Conservation (phyloP, 352 stramenopile genomes). For the Thalassiosira mediterranea region DNA sequence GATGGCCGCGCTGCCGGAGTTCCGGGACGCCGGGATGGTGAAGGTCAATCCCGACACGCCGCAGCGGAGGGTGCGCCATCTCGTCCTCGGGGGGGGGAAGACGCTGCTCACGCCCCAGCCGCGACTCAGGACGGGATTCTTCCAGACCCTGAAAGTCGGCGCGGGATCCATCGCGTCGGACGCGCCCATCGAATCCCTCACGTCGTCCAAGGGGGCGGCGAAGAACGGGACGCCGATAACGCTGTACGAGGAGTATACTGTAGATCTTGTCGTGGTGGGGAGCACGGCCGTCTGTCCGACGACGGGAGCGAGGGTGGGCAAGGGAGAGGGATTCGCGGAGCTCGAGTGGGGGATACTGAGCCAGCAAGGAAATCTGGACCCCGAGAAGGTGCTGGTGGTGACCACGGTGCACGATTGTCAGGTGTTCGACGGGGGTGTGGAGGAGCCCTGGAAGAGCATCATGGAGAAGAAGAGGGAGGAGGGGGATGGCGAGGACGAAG, state of each 20-base stretch:
- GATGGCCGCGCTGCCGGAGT: conserved; percentile 60
- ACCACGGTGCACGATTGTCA: conserved; percentile 77
- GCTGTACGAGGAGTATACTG: conserved; percentile 71
- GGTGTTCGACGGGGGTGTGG: conserved; percentile 55
- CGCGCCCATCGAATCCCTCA: conserved; percentile 56
- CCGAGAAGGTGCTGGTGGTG: conserved; percentile 60
- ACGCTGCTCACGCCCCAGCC: conserved; percentile 77
- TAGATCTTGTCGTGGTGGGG: conserved; percentile 76
- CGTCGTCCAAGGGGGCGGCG: conserved; percentile 67
- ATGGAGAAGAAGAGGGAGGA: conserved; percentile 8
- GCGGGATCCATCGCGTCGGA: conserved; percentile 42
- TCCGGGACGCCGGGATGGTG: conserved; percentile 54
- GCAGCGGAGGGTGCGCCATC: conserved; percentile 60
- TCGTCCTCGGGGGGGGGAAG: conserved; percentile 60
- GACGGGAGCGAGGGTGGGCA: conserved; percentile 71
- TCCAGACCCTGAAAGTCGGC: conserved; percentile 48
- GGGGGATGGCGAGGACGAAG: conserved; percentile 7
- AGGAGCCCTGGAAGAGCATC: conserved; percentile 47
- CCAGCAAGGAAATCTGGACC: conserved; percentile 69
- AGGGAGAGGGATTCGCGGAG: conserved; percentile 80
- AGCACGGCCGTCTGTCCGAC: conserved; percentile 72
- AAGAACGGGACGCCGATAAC: conserved; percentile 65
- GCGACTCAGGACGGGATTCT: conserved; percentile 74
- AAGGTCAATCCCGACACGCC: conserved; percentile 82
- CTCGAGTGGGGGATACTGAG: conserved; percentile 78